phyloP scores from a whole-genome alignment of 225 moss, liverwort and hornwort species.

The Lunularia cruciata region DNA sequence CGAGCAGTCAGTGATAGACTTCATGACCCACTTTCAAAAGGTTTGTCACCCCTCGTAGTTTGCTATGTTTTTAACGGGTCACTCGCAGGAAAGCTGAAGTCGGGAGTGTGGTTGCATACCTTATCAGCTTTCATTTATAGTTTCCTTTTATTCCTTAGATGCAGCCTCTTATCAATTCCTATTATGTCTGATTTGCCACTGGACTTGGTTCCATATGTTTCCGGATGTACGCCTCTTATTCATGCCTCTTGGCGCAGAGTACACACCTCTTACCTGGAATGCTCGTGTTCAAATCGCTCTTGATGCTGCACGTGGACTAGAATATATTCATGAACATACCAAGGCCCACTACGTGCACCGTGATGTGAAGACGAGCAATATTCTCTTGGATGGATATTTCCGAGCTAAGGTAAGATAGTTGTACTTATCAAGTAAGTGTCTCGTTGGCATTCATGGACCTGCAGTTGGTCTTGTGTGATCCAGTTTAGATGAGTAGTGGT shows the following conservation, averaged over 20 bases:
- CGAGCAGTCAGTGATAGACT: slow-evolving; percentile 41
- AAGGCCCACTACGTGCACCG: slow-evolving; percentile 35
- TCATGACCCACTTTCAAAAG: slow-evolving; percentile 42
- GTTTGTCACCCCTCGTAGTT: slow-evolving; percentile 2
- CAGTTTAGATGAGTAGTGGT: too few relatives aligned
- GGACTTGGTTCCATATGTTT: neutral
- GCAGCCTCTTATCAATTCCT: neutral
- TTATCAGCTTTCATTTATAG: neutral
- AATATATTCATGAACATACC: slow-evolving; percentile 37
- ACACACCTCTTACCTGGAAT: slow-evolving; percentile 25
- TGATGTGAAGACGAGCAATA: slow-evolving; percentile 39
- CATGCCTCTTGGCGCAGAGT: slow-evolving; percentile 4
- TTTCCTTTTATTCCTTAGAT: neutral
- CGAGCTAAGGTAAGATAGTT: slow-evolving; percentile 32
- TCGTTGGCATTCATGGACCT: too few relatives aligned
- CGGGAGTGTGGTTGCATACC: too few relatives aligned
- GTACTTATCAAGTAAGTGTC: too few relatives aligned
- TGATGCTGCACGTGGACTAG: slow-evolving; percentile 31
- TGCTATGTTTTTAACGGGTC: neutral
- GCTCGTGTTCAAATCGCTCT: slow-evolving; percentile 34
- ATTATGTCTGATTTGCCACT: neutral
- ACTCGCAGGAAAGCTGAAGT: too few relatives aligned
- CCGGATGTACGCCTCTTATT: neutral
- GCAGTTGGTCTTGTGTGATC: too few relatives aligned
- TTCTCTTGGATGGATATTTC: slow-evolving; percentile 30